Conservation (phyloP, 345 rosid genomes). For the Euphorbia lathyris region DNA sequence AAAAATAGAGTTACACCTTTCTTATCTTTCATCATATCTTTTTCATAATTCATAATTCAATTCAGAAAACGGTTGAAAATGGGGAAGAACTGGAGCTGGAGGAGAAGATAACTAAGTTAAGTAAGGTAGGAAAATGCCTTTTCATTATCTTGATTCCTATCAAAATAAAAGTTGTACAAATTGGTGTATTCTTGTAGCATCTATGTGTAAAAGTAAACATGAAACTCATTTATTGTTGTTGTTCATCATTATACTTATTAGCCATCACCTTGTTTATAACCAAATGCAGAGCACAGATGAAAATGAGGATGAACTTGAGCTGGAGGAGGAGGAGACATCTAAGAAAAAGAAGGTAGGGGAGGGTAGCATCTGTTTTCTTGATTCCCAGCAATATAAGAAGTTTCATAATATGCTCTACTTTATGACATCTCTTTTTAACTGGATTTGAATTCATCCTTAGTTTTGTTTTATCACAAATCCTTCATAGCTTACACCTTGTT, state of each 20-base stretch:
- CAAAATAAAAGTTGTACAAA: background rate
- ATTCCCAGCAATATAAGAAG: background rate
- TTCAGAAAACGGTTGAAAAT: constrained; percentile 32
- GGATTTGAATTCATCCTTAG: background rate
- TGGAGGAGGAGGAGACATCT: constrained; percentile 30
- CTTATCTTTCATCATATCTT: background rate
- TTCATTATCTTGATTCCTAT: background rate
- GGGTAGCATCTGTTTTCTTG: background rate
- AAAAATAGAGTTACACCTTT: background rate
- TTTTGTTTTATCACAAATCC: background rate
- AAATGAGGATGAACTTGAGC: constrained; percentile 26
- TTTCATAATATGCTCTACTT: background rate
- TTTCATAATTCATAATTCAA: constrained; percentile 1
- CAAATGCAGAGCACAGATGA: constrained; percentile 32
- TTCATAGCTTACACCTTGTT: background rate
- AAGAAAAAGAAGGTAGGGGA: constrained; percentile 50
- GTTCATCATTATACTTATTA: background rate
- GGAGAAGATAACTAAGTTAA: constrained; percentile 39
- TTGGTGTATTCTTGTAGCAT: background rate
- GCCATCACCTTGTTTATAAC: background rate
- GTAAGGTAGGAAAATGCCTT: constrained; percentile 36
- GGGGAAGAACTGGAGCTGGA: constrained; percentile 24
- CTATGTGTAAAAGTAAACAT: background rate
- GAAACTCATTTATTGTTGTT: background rate
- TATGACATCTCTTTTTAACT: background rate